Base-by-base conservation (phyloP, 495 filamentous ascomycete genomes). In the Acidiella bohemica region DNA sequence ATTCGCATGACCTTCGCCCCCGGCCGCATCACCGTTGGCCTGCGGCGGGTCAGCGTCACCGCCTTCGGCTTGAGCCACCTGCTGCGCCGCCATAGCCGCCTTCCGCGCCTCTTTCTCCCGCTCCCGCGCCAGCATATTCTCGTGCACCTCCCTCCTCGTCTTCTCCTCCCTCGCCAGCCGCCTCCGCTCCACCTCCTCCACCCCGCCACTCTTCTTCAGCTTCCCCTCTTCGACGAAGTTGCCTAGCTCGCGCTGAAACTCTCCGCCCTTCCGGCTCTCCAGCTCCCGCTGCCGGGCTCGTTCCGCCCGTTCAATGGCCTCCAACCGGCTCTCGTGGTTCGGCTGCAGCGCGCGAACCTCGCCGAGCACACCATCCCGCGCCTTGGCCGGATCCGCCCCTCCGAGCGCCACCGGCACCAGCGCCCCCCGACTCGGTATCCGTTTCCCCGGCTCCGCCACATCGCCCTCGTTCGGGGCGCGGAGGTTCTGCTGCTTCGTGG, bases 271-370 rank as follows among this genome's bases (percentile, higher is more conserved):
- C 6, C 88, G 71, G 37, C 61, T 74, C 61, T 88, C 86, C 0
- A 97, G 67, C 54, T 96, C 92, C 50, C 80, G 80, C 62, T 85
- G 81, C 19, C 90, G 64, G 10, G 81, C 67, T 64, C 83, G 87
- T 63, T 97, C 90, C 1, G 87, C 86, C 17, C 87, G 75, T 59
- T 95, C 87, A 47, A 99, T 99, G 8, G 90, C 90, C 61, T 95
- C 92, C 0, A 96, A 62, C 39, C 90, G 71, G 39, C 76, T 75
- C 61, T 95, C 84, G 50, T 99, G 90, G 49, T 99, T 95, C 1
- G 92, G 92, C 53, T 88, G 87, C 31, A 99, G 65, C 23, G 88
- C 90, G 22, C 87, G 74, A 7, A 99, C 92, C 63, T 96, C 92
- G 21, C 83, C 87, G 12, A 99, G 63, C 12, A 99, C 80, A 28